Percentiles rank a stretch among this genome's conserved stretches.
phyloP scores from a whole-genome alignment of 2,329 filamentous ascomycete species.

The Fusarium marasasianum region DNA sequence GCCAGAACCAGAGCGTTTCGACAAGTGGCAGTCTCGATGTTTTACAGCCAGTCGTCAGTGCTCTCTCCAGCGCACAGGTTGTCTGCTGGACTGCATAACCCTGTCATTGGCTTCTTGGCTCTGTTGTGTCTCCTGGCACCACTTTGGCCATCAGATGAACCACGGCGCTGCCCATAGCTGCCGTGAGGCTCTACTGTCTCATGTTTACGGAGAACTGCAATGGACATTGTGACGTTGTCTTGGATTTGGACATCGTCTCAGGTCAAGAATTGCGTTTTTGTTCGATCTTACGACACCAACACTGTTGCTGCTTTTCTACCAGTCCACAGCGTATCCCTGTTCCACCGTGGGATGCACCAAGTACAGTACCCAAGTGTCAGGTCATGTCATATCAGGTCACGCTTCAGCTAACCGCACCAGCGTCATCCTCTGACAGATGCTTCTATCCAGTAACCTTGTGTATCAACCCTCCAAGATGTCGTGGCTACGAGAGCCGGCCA shows the following conservation, averaged over 20 bases:
- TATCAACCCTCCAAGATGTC: conserved; percentile 38
- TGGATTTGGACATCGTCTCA: neutral
- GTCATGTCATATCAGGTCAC: conserved; percentile 46
- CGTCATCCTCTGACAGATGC: conserved; percentile 33
- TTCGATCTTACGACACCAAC: conserved; percentile 1
- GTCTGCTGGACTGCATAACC: conserved; percentile 3
- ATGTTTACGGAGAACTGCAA: neutral
- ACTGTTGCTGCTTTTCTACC: neutral
- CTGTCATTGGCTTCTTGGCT: conserved; percentile 13
- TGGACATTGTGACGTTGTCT: conserved; percentile 1
- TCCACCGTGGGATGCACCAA: conserved; percentile 23
- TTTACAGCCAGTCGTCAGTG: conserved; percentile 6
- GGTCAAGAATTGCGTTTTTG: conserved; percentile 19
- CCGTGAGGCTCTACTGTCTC: conserved; percentile 30
- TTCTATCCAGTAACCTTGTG: conserved; percentile 32
- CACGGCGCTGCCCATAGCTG: conserved; percentile 2
- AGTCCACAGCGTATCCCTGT: neutral
- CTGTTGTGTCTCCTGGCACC: conserved; percentile 1
- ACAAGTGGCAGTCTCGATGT: conserved; percentile 24
- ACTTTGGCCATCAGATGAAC: neutral
- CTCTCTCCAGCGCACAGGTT: conserved; percentile 5
- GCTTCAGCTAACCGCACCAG: conserved; percentile 31
- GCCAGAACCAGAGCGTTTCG: conserved; percentile 33
- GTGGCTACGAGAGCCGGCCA: conserved; percentile 17
- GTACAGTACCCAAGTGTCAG: conserved; percentile 39